These are phyloP conservation scores for Colletotrichum sp. DNA, from an alignment of 2,329 filamentous ascomycete species.

Conservation along the genomic window DNA sequence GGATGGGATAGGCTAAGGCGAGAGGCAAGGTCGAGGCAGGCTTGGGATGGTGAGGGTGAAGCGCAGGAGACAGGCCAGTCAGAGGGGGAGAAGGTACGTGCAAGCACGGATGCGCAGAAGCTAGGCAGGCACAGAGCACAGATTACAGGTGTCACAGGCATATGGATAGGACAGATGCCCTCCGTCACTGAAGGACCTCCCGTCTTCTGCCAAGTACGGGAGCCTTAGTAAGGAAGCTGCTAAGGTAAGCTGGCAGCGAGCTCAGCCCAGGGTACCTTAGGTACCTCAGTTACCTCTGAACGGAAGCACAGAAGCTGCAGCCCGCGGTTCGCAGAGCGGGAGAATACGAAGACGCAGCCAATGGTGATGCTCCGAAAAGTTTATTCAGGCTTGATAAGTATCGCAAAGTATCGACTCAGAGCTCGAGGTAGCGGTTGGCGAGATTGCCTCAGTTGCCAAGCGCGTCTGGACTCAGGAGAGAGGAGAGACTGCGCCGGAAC, in stretches of 20 bases:
- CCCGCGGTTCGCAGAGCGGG: background rate
- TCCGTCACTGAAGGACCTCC: background rate
- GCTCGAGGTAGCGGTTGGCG: background rate
- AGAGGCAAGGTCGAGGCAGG: slow-evolving; percentile 11
- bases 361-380: background rate
- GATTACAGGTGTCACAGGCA: background rate
- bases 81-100: slow-evolving; percentile 2
- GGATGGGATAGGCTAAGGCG: slow-evolving; percentile 14
- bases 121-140: background rate
- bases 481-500: slow-evolving; percentile 15
- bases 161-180: background rate
- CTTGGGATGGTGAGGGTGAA: background rate
- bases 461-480: slow-evolving; percentile 21
- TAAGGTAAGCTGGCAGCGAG: background rate
- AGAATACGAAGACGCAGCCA: slow-evolving; percentile 7
- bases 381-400: background rate
- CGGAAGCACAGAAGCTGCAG: background rate
- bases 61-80: background rate
- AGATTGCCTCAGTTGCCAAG: slow-evolving; percentile 18
- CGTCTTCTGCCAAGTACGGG: background rate
- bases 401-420: background rate
- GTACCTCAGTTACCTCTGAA: background rate
- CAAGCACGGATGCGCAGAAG: background rate
- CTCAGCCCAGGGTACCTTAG: background rate
- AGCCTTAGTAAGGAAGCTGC: background rate